These are phyloP conservation scores for Suillus lakei DNA, from an alignment of 768 basidiomycete genomes.

Conservation along the genomic window DNA sequence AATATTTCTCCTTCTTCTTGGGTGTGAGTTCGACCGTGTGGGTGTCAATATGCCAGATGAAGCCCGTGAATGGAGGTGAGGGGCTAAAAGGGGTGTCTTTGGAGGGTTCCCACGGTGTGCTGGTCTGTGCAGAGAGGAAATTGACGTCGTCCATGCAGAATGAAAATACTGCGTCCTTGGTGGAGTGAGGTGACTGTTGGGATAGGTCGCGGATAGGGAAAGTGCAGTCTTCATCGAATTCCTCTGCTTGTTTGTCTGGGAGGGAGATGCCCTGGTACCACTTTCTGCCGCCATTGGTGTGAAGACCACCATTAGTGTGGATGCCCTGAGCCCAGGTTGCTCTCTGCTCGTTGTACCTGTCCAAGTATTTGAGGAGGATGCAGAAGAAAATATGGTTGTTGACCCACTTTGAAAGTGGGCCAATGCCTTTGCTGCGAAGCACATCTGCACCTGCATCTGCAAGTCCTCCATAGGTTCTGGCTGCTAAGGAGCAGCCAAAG, in stretches of 20 bases:
- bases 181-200: constrained; percentile 17
- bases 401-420: too few species aligned
- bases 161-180: constrained; percentile 20
- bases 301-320: constrained; percentile 32
- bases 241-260: constrained; percentile 22
- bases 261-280: constrained; percentile 33
- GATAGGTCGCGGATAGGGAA: constrained; percentile 31
- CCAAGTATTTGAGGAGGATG: constrained; percentile 13
- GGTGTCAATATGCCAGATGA: constrained; percentile 35
- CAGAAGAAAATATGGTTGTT: constrained; percentile 11
- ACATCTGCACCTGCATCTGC: too few species aligned
- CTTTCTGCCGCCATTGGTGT: constrained; percentile 23
- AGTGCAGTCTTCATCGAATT: constrained; percentile 39
- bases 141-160: constrained; percentile 42
- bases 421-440: too few species aligned
- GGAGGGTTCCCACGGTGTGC: background rate
- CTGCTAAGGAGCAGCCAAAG: too few species aligned
- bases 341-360: constrained; percentile 7
- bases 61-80: constrained; percentile 31
- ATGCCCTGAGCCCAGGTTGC: background rate
- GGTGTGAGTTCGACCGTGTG: background rate
- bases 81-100: constrained; percentile 21
- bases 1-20: too few species aligned
- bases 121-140: constrained; percentile 23
- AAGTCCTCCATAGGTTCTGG: too few species aligned